phyloP scores from a whole-genome alignment of 805 yeast species.

The Starmerella gropengiesseri region DNA sequence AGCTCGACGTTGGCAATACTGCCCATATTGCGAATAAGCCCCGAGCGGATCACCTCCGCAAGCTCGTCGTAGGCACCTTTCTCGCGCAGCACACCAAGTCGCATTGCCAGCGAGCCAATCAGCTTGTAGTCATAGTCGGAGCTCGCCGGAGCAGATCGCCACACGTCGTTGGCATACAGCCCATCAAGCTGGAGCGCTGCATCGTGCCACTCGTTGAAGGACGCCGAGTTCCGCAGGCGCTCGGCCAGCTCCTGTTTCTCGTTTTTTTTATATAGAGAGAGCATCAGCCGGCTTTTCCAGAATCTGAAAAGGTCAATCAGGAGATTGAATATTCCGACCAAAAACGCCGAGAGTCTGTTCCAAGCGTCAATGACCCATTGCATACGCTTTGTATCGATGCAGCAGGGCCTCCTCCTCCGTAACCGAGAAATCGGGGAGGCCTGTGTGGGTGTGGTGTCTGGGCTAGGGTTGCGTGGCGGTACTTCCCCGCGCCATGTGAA shows the following conservation, averaged over 20 bases:
- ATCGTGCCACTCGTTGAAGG: conserved; percentile 59
- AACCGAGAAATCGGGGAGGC: too few relatives aligned
- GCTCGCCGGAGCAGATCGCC: conserved; percentile 71
- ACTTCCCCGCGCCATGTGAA: too few relatives aligned
- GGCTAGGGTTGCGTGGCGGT: too few relatives aligned
- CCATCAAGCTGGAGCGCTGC: conserved; percentile 37
- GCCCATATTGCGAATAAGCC: conserved; percentile 80
- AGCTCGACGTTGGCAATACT: conserved; percentile 72
- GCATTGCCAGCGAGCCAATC: conserved; percentile 60
- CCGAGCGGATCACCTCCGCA: conserved; percentile 63
- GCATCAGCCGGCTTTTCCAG: conserved; percentile 23
- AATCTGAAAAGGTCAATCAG: conserved; percentile 22
- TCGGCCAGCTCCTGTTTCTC: conserved; percentile 24
- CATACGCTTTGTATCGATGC: not conserved
- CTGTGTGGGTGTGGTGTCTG: too few relatives aligned
- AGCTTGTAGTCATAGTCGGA: conserved; percentile 73
- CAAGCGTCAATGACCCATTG: not conserved
- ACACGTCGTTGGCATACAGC: conserved; percentile 33
- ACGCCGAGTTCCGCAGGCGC: conserved; percentile 35
- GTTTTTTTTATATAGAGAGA: conserved; percentile 18
- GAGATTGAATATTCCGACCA: conserved; percentile 2
- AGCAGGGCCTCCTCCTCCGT: conserved; percentile 9
- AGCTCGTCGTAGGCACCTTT: conserved; percentile 43
- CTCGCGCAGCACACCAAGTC: conserved; percentile 44
- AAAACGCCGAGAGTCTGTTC: not conserved